Evolutionary conservation across 108 stramenopile genomes (phyloP).

Genomic region (Parietichytrium sp.): DNA sequence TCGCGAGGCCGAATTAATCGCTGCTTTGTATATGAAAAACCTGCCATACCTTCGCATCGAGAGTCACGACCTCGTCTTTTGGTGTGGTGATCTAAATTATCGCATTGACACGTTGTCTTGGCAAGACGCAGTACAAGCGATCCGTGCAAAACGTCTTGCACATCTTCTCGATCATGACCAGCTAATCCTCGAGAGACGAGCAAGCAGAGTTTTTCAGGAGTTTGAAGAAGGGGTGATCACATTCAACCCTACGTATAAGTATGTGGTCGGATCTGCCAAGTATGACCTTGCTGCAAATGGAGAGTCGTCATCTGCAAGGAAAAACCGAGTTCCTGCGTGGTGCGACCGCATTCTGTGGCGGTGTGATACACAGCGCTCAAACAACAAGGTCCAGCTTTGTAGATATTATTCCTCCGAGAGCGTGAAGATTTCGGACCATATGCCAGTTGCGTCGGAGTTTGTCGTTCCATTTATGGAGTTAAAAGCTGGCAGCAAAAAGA

Average conservation of each 20-base stretch:
- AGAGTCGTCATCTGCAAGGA: no score
- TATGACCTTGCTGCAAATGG: not conserved
- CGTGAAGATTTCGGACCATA: not conserved
- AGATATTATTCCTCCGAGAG: not conserved
- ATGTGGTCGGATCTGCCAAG: not conserved
- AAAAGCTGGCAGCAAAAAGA: no score
- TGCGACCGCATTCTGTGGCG: conserved; percentile 14
- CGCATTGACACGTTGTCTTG: conserved; percentile 27
- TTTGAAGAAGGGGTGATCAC: conserved; percentile 16
- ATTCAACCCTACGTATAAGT: conserved; percentile 20
- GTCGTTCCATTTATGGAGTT: conserved; percentile 25
- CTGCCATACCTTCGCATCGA: not conserved
- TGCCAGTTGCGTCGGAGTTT: conserved; percentile 4
- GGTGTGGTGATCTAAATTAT: conserved; percentile 21
- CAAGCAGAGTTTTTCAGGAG: not conserved
- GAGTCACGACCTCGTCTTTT: not conserved
- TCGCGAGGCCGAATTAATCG: no score
- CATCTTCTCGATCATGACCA: conserved; percentile 26
- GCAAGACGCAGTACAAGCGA: not conserved
- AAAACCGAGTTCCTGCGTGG: not conserved
- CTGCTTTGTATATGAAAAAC: no score
- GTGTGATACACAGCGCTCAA: no score
- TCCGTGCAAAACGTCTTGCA: not conserved
- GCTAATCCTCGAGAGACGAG: not conserved
- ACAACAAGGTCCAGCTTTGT: conserved; percentile 23